A percentile compares a stretch with the other conserved stretches of the same genome.
Conservation (phyloP, 2,329 filamentous ascomycete genomes). For the Penicillium sp. region DNA sequence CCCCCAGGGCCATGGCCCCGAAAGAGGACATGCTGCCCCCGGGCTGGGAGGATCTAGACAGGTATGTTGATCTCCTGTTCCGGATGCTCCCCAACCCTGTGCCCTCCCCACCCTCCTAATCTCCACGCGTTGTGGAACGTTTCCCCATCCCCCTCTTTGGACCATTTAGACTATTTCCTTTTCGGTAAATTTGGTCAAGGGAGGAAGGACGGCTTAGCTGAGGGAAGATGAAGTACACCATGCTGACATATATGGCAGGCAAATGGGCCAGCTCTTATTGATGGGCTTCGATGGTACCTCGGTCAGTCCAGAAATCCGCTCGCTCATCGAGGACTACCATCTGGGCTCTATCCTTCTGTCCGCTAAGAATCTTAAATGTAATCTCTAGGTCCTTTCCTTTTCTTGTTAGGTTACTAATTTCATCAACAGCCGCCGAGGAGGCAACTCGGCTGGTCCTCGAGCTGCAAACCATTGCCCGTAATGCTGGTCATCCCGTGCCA, state of each 20-base stretch:
- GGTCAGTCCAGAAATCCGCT: slow-evolving; percentile 62
- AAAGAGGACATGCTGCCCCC: slow-evolving; percentile 43
- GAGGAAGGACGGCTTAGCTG: background rate
- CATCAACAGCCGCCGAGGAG: slow-evolving; percentile 74
- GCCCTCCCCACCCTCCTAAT: slow-evolving; percentile 6
- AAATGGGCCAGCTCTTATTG: slow-evolving; percentile 61
- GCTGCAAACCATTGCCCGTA: slow-evolving; percentile 85
- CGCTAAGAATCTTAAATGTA: slow-evolving; percentile 67
- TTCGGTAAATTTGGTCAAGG: slow-evolving; percentile 61
- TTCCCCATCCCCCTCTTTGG: slow-evolving; percentile 32
- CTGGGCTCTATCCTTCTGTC: slow-evolving; percentile 76
- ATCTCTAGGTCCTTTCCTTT: slow-evolving; percentile 37
- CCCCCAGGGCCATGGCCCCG: slow-evolving; percentile 40
- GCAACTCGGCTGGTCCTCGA: slow-evolving; percentile 86
- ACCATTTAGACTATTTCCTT: slow-evolving; percentile 56
- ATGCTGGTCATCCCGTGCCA: slow-evolving; percentile 85
- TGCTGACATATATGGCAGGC: slow-evolving; percentile 51
- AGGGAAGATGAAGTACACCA: slow-evolving; percentile 14
- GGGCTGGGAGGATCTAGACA: slow-evolving; percentile 43
- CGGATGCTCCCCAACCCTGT: slow-evolving; percentile 3
- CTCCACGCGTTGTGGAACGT: slow-evolving; percentile 16
- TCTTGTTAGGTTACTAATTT: background rate
- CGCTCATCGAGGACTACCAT: slow-evolving; percentile 67
- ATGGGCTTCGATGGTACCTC: slow-evolving; percentile 67
- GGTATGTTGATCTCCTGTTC: slow-evolving; percentile 32